Conservation (phyloP, 768 basidiomycete genomes). For the Russula abietina region DNA sequence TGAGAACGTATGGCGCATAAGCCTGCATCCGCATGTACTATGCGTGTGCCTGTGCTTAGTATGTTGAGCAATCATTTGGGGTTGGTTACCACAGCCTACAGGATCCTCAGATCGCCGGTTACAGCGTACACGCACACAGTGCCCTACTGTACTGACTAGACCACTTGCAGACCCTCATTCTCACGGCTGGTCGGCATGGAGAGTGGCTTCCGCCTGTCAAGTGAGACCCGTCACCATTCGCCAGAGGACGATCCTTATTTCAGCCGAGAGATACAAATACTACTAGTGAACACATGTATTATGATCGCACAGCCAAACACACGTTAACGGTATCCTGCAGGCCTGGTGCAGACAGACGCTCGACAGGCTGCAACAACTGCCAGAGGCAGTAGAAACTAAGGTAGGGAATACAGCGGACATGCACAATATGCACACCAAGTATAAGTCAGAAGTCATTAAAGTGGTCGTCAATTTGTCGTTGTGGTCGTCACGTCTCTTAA, state of each 20-base stretch:
- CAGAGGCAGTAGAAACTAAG: slow-evolving; percentile 13
- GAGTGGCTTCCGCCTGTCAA: slow-evolving; percentile 16
- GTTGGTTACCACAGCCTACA: slow-evolving; percentile 1
- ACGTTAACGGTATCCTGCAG: slow-evolving; percentile 12
- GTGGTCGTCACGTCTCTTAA: slow-evolving; percentile 16
- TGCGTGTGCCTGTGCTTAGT: slow-evolving; percentile 10
- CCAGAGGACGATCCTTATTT: slow-evolving; percentile 11
- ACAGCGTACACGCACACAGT: neutral
- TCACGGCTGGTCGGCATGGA: slow-evolving; percentile 3
- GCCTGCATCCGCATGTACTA: slow-evolving; percentile 15
- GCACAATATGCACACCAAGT: slow-evolving; percentile 14
- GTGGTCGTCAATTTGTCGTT: slow-evolving; percentile 12
- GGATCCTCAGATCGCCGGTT: slow-evolving; percentile 3
- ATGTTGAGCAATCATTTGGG: slow-evolving; percentile 1
- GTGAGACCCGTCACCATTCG: neutral
- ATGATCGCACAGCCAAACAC: slow-evolving; percentile 10
- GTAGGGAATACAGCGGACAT: slow-evolving; percentile 13
- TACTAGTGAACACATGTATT: slow-evolving; percentile 9
- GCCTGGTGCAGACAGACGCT: neutral
- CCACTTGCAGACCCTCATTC: slow-evolving; percentile 8
- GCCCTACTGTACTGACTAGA: slow-evolving; percentile 5
- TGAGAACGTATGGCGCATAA: slow-evolving; percentile 1
- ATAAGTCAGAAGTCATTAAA: slow-evolving; percentile 8
- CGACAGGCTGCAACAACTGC: slow-evolving; percentile 1
- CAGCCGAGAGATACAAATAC: slow-evolving; percentile 17